Base-by-base conservation (phyloP, 1,284 basidiomycete species). In the Pseudozyma hubeiensis region DNA sequence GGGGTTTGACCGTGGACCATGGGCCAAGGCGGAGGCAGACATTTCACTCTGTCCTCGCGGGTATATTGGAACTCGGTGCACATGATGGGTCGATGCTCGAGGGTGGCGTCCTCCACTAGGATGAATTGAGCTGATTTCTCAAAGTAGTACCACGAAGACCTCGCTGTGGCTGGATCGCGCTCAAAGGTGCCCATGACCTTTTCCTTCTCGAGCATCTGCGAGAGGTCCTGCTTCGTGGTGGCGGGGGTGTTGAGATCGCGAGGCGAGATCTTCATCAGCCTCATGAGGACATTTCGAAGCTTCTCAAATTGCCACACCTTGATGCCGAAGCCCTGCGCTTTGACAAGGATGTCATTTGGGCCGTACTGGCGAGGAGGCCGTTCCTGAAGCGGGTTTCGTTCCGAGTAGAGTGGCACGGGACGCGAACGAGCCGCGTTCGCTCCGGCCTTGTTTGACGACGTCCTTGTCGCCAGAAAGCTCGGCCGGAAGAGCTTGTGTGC, bases 91-190 rank as follows among this genome's bases (percentile, higher is more conserved):
- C 87, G 86, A 76, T 88, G 85, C 56, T 94, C 91, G 64, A 91
- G 89, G 7, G 89, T 90, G 64, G 93, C 89, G 80, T 99, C 97
- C 84, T 98, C 95, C 30, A 99, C 89, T 43, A 99, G 88, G 33
- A 98, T 88, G 84, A 93, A 97, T 82, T 88, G 90, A 59, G 88
- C 90, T 49, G 89, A 88, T 56, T 91, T 90, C 33, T 89, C 87
- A 85, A 99, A 99, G 85, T 99, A 99, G 72, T 90, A 89, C 81
- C 90, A 94, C 85, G 96, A 93, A 65, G 92, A 90, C 48, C 94
- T 90, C 61, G 90, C 92, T 54, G 95, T 92, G 11, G 89, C 90
- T 1, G 93, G 90, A 85, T 99, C 97, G 41, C 95, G 91, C 86
- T 99, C 97, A 1, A 86, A 91, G 1, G 91, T 91, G 47, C 97